Evolutionary conservation across 306 rosid species (phyloP), one percentile per base, ranked within the genome.

Genomic region (Hippophae tibetana): DNA sequence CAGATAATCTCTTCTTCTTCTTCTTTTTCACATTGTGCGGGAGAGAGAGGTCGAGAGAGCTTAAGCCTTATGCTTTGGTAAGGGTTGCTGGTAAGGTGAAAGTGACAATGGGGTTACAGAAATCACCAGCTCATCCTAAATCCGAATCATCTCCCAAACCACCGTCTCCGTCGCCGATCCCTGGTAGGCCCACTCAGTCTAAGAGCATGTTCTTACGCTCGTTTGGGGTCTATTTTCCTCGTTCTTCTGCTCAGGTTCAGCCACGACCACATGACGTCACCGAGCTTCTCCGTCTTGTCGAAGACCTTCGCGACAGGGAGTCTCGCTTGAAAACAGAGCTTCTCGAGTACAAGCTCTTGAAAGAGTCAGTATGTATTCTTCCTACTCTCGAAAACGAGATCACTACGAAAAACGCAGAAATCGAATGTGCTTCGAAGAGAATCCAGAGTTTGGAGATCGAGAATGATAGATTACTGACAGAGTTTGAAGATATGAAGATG

Each of bases 81-180:
- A 88, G 88, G 99, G 97, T 86, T 13, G 94, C 99, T 6, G 97
- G 95, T 42, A 93, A 93, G 69, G 86, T 93, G n/a, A 82, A 73
- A 52, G 55, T 77, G 43, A 94, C 94, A 51, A 93, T 93, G 94
- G 99, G 99, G 27, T 59, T 93, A 31, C 83, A 77, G 48, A 93
- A 86, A 65, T 84, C 97, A 0, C 89, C 96, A 7, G 72, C 87
- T 6, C 67, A 56, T 48, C 9, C 69, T 10, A 81, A 78, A 31
- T 43, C 58, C 0, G 78, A 75, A 0, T 74, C 88, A 51, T 89
- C 89, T 3, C 81, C 89, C 12, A 84, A 74, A 31, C 74, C 83
- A 0, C 81, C 95, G 1, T 66, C 85, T 12, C 76, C 89, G 0
- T 69, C 95, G 25, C 59, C 76, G 0, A 65, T 75, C 61, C 75